Evolutionary conservation across 2,329 filamentous ascomycete genomes (phyloP).

Genomic region (Cladophialophora immunda): DNA sequence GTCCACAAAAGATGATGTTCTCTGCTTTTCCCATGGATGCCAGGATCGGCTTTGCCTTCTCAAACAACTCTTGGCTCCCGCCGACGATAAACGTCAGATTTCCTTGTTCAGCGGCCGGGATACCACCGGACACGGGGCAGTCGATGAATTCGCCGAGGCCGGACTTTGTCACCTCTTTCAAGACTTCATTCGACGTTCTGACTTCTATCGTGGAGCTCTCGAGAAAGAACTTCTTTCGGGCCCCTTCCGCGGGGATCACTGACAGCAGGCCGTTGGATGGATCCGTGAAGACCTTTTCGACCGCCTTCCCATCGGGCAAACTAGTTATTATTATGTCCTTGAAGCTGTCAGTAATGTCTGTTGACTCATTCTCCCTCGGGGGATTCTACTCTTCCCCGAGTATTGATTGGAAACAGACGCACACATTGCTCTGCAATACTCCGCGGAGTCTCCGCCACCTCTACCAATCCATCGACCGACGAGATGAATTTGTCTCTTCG

Average conservation of each 20-base stretch:
- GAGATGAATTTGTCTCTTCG: constrained; percentile 49
- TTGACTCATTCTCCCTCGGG: no score
- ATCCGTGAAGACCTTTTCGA: background rate
- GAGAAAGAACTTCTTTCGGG: background rate
- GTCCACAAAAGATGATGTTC: constrained; percentile 45
- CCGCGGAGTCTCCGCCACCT: constrained; percentile 47
- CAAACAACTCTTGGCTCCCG: background rate
- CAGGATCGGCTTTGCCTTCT: background rate
- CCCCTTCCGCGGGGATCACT: background rate
- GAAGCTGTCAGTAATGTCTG: no score
- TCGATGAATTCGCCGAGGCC: constrained; percentile 60
- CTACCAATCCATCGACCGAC: constrained; percentile 45
- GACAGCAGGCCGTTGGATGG: background rate
- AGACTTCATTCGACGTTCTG: constrained; percentile 53
- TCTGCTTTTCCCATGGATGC: constrained; percentile 59
- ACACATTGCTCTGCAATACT: constrained; percentile 50
- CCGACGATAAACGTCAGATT: background rate
- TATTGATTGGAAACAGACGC: no score
- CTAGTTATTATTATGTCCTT: constrained; percentile 54
- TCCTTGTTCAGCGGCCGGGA: constrained; percentile 56
- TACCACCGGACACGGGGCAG: constrained; percentile 62
- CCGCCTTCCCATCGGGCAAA: background rate
- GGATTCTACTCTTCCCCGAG: no score
- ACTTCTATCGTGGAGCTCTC: background rate
- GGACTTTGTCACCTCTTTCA: constrained; percentile 42